Evolutionary conservation across 306 rosid genomes (phyloP), one percentile per base, ranked within the genome.

Genomic region (Phaseolus lunatus): DNA sequence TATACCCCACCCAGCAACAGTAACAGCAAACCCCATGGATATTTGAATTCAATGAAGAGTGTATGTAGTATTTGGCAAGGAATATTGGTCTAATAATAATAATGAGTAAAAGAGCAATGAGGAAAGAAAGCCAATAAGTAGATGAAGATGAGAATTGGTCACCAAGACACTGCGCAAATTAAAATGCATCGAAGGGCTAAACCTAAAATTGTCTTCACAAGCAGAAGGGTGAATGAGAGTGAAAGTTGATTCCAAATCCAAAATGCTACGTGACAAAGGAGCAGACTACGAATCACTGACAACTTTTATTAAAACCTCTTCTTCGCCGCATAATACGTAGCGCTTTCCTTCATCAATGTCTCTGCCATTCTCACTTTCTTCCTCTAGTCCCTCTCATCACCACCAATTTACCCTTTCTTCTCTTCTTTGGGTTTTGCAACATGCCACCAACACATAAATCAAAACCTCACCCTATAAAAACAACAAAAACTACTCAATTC

Each of bases 261-360:
- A 90, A 90, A 83, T 58, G 53, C 87, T 67, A 83, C 22, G n/a
- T 52, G 91, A 90, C 89, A 94, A 91, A 73, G 0, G 11, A 62
- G 18, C 74, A 49, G 72, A 50, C 85, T 75, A 50, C 81, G 86
- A 84, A 68, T 86, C 83, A 67, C 73, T 83, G 86, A 59, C 89
- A 89, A 62, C 86, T 76, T 73, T 73, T 79, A 78, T 82, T 26
- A 82, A 83, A 78, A 73, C 80, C 76, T 83, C 86, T 82, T 78
- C 87, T 67, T 85, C 85, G 92, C 91, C 93, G 96, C 96, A 84
- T 76, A 88, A 81, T 85, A 85, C 93, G 93, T 90, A 93, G 82
- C 87, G 56, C 80, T 84, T 86, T 93, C 82, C 73, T 86, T 20
- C 90, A 81, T 93, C 78, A 92, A 77, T 86, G 81, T 86, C 87